phyloP scores from a whole-genome alignment of 352 stramenopile genomes.

The Phytophthora citrophthora region DNA sequence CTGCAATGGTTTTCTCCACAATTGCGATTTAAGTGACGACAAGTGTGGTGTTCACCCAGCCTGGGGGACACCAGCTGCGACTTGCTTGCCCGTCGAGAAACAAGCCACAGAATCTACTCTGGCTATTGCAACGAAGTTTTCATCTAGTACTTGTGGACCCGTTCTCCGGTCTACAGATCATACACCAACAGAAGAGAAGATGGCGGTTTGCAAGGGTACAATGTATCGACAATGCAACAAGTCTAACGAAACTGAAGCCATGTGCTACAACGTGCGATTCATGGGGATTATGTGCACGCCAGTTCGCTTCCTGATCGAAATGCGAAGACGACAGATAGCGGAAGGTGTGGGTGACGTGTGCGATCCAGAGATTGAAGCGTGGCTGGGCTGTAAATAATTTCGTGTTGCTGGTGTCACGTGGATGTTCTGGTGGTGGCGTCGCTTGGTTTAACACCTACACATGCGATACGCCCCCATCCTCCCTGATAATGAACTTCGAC shows the following conservation, averaged over 20 bases:
- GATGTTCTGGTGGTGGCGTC: too few species aligned
- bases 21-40: constrained; percentile 11
- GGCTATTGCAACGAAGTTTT: not conserved
- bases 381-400: constrained; percentile 10
- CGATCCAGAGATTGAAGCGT: constrained; percentile 10
- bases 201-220: constrained; percentile 29
- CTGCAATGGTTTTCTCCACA: constrained; percentile 37
- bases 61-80: constrained; percentile 8
- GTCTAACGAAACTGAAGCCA: not conserved
- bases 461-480: constrained; percentile 14
- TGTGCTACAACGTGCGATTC: constrained; percentile 25
- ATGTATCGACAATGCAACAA: constrained; percentile 25
- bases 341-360: constrained; percentile 12
- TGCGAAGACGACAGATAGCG: constrained; percentile 22
- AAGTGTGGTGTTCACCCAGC: constrained; percentile 15
- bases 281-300: constrained; percentile 26
- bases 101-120: not conserved
- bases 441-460: too few species aligned
- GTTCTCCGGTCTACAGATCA: constrained; percentile 1
- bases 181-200: constrained; percentile 7
- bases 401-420: too few species aligned
- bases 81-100: constrained; percentile 1
- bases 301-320: constrained; percentile 21
- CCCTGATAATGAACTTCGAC: constrained; percentile 8
- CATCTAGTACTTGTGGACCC: not conserved